Percentiles rank a stretch among this genome's conserved stretches.
phyloP scores from a whole-genome alignment of 352 stramenopile genomes.

The Phytophthora hibernalis region DNA sequence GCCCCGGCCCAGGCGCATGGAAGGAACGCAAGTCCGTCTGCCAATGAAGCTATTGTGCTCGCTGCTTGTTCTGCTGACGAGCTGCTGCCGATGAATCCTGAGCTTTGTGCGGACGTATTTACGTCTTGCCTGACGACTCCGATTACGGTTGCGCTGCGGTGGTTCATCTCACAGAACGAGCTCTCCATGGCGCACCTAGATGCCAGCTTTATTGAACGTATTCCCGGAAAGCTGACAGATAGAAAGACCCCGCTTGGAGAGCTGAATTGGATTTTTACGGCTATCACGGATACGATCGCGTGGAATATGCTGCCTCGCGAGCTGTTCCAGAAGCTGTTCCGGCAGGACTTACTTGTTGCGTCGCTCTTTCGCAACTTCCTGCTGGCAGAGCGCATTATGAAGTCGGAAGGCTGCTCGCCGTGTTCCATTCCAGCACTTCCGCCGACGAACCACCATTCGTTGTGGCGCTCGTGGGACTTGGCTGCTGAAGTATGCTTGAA shows the following conservation, averaged over 20 bases:
- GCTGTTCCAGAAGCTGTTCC: slow-evolving; percentile 99
- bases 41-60: slow-evolving; percentile 96
- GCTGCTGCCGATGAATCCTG: slow-evolving; percentile 95
- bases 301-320: slow-evolving; percentile 98
- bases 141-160: slow-evolving; percentile 98
- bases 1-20: slow-evolving; percentile 23
- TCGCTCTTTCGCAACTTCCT: slow-evolving; percentile 99
- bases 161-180: slow-evolving; percentile 96
- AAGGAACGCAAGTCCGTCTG: slow-evolving; percentile 33
- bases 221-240: slow-evolving; percentile 94
- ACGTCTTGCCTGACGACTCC: slow-evolving; percentile 99
- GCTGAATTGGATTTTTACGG: slow-evolving; percentile 99
- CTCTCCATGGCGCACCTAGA: slow-evolving; percentile 90
- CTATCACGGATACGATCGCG: slow-evolving; percentile 99
- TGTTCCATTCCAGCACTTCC: slow-evolving; percentile 95
- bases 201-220: slow-evolving; percentile 88
- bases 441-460: slow-evolving; percentile 95
- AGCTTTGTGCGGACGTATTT: slow-evolving; percentile 99
- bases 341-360: slow-evolving; percentile 98
- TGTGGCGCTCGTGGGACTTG: slow-evolving; percentile 99
- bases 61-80: slow-evolving; percentile 95
- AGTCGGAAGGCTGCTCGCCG: slow-evolving; percentile 80
- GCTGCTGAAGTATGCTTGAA: slow-evolving; percentile 98
- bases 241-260: slow-evolving; percentile 95
- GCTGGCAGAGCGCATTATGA: slow-evolving; percentile 97